These are phyloP conservation scores for Trichosporon sp. DNA, from an alignment of 1,284 basidiomycete genomes.

Conservation along the genomic window DNA sequence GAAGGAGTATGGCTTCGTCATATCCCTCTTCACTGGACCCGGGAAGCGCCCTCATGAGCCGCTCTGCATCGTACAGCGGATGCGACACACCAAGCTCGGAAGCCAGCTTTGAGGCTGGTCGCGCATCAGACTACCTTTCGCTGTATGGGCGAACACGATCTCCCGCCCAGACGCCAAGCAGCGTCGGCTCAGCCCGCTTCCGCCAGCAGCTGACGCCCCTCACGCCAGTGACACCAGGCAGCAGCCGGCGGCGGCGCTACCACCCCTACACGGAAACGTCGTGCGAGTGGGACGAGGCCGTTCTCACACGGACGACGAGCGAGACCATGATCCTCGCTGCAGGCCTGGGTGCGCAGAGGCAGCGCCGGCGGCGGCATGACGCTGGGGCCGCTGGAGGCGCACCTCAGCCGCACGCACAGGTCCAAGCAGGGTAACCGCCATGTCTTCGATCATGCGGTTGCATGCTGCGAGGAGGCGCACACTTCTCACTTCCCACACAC, in stretches of 20 bases:
- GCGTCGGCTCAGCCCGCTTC: conserved; percentile 5
- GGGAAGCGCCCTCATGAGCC: conserved; percentile 3
- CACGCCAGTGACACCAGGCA: conserved; percentile 3
- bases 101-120: conserved; percentile 16
- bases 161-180: background rate
- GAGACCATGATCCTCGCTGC: conserved; percentile 19
- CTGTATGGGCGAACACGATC: conserved; percentile 11
- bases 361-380: background rate
- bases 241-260: conserved; percentile 5
- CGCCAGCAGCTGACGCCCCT: conserved; percentile 9
- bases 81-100: conserved; percentile 14
- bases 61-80: conserved; percentile 7
- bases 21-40: background rate
- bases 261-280: background rate
- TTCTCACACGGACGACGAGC: conserved; percentile 12
- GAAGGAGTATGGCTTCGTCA: background rate
- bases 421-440: background rate
- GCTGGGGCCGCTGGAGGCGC: background rate
- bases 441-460: background rate
- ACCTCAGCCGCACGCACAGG: background rate
- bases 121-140: conserved; percentile 14
- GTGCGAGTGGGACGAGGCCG: conserved; percentile 5
- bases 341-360: conserved; percentile 15
- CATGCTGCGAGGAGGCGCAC: too few relatives aligned
- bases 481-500: background rate